Evolutionary conservation across 2,329 filamentous ascomycete genomes (phyloP).

Genomic region (Colletotrichum abscissum): DNA sequence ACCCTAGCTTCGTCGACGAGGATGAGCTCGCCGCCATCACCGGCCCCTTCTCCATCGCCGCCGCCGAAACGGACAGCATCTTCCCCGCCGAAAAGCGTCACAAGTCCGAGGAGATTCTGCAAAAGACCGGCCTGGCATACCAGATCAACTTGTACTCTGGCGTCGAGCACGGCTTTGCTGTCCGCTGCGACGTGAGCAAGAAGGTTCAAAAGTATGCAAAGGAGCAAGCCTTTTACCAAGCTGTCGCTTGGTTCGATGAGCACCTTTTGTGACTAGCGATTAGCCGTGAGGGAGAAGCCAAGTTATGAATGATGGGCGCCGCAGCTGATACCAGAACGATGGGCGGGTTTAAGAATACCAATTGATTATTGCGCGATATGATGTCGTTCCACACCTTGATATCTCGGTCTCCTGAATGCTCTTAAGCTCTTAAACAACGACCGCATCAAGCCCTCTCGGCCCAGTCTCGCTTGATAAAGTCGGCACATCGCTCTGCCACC

Average conservation of each 20-base stretch:
- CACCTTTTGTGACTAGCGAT: slow-evolving; percentile 53
- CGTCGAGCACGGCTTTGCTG: slow-evolving; percentile 80
- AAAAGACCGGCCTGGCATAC: slow-evolving; percentile 69
- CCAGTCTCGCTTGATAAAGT: slow-evolving; percentile 41
- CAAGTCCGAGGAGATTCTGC: slow-evolving; percentile 72
- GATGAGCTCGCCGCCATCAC: slow-evolving; percentile 74
- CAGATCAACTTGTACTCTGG: slow-evolving; percentile 82
- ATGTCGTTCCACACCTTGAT: background rate
- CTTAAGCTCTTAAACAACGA: background rate
- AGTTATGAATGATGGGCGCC: background rate
- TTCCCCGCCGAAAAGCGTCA: slow-evolving; percentile 74
- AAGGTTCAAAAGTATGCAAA: slow-evolving; percentile 75
- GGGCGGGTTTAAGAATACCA: background rate
- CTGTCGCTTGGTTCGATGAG: slow-evolving; percentile 80
- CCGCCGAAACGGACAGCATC: slow-evolving; percentile 72
- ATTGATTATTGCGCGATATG: background rate
- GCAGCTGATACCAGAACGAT: background rate
- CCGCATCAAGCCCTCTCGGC: background rate
- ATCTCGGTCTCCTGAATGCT: background rate
- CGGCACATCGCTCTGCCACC: slow-evolving; percentile 46
- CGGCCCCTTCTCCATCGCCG: slow-evolving; percentile 76
- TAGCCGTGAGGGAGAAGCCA: background rate
- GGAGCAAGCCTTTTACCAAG: slow-evolving; percentile 85
- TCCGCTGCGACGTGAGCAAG: slow-evolving; percentile 72
- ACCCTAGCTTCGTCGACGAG: slow-evolving; percentile 79